Conservation (phyloP, 139 green algal species). For the Chlamydomonas incerta region DNA sequence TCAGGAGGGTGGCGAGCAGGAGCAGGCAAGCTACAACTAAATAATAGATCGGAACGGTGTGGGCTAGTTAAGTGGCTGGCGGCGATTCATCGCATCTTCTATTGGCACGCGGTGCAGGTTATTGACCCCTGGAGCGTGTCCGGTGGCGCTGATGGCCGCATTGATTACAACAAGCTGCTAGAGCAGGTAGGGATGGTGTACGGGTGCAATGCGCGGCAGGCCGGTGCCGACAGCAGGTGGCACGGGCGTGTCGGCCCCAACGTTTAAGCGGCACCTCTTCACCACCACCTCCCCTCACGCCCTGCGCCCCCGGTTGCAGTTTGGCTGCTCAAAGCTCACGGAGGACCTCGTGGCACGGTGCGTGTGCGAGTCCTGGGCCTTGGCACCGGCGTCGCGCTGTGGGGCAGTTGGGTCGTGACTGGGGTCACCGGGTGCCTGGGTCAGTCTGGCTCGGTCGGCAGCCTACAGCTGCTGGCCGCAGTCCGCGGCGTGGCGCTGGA, state of each 20-base stretch:
- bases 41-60: background rate
- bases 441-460: too few relatives aligned
- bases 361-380: background rate
- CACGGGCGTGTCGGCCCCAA: background rate
- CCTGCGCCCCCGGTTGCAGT: constrained; percentile 48
- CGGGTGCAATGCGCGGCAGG: background rate
- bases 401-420: too few relatives aligned
- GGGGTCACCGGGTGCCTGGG: too few relatives aligned
- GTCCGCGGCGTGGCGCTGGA: too few relatives aligned
- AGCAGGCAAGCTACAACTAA: background rate
- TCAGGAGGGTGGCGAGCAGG: constrained; percentile 8
- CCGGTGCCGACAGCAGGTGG: too few relatives aligned
- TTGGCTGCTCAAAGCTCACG: constrained; percentile 63
- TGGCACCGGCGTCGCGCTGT: too few relatives aligned
- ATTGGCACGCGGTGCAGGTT: constrained; percentile 32
- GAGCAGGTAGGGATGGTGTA: constrained; percentile 66
- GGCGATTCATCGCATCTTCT: too few relatives aligned
- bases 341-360: constrained; percentile 58
- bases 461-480: too few relatives aligned
- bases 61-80: background rate
- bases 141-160: constrained; percentile 87
- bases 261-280: background rate
- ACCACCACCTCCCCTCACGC: background rate
- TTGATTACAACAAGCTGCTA: constrained; percentile 98
- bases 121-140: constrained; percentile 93